phyloP scores from a whole-genome alignment of 139 green algal species.

The Micractinium conductrix region DNA sequence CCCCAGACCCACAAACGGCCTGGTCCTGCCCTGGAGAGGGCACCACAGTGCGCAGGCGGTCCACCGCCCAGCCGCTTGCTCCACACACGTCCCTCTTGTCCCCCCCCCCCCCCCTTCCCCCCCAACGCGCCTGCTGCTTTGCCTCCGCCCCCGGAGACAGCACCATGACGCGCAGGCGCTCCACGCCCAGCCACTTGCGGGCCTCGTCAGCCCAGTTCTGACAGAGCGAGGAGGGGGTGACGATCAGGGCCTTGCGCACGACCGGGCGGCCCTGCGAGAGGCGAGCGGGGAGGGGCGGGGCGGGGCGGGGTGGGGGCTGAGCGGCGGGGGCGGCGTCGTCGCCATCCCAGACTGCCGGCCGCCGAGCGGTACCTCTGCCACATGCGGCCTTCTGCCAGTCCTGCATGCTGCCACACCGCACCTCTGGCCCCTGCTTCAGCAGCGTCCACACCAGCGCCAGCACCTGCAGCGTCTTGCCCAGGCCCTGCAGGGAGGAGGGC shows the following conservation, averaged over 20 bases:
- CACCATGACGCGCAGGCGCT: conserved; percentile 66
- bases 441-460: conserved; percentile 83
- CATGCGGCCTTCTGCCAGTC: no score
- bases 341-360: no score
- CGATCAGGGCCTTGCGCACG: conserved; percentile 70
- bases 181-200: conserved; percentile 86
- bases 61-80: no score
- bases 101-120: no score
- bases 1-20: no score
- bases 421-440: conserved; percentile 73
- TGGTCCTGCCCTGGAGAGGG: no score
- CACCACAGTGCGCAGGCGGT: no score
- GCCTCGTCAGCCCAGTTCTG: conserved; percentile 82
- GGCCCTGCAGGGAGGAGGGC: conserved; percentile 7
- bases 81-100: no score
- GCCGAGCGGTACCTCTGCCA: no score
- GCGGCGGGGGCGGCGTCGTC: no score
- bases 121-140: not conserved
- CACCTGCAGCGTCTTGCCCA: conserved; percentile 77
- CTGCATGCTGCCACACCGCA: conserved; percentile 1
- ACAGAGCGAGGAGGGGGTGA: conserved; percentile 56
- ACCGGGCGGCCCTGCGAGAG: conserved; percentile 38
- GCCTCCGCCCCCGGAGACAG: conserved; percentile 27
- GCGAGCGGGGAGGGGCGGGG: no score
- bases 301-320: no score